A percentile compares a stretch with the other conserved stretches of the same genome.
Conservation (phyloP, 176 grass and related monocot genomes). For the Aegilops longissima region DNA sequence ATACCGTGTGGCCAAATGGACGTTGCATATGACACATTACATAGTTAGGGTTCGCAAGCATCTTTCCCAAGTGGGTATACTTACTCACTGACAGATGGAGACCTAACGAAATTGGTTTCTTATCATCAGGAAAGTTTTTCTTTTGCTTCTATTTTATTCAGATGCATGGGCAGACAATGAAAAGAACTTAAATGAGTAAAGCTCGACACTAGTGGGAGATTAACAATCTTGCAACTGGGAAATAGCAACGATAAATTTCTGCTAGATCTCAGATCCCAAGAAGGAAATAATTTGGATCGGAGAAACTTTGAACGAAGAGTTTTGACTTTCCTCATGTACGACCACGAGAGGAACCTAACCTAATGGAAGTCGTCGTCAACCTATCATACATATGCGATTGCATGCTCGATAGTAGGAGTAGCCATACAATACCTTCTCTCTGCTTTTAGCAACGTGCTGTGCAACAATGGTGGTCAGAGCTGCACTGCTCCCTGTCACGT, state of each 20-base stretch:
- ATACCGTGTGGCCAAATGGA: no score
- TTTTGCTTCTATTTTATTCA: no score
- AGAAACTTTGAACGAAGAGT: not conserved
- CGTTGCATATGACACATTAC: no score
- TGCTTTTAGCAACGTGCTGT: not conserved
- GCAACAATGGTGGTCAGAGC: conserved; percentile 21
- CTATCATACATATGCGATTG: not conserved
- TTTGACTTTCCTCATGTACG: not conserved
- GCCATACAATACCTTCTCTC: not conserved
- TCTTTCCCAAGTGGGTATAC: no score
- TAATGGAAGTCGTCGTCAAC: not conserved
- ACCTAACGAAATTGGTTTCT: no score
- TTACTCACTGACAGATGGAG: no score
- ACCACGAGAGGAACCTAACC: not conserved
- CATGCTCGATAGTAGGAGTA: not conserved
- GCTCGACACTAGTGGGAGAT: not conserved
- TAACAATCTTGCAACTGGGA: not conserved
- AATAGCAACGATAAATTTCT: not conserved
- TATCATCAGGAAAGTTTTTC: no score
- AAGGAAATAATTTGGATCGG: not conserved
- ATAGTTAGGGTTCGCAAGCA: no score
- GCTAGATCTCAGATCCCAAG: not conserved
- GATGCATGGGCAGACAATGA: no score
- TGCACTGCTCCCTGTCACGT: conserved; percentile 21
- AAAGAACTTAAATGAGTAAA: not conserved